A percentile compares a stretch with the other conserved stretches of the same genome.
Evolutionary conservation across 2,329 filamentous ascomycete species (phyloP).

Genomic region (Fonsecaea pugnacius): DNA sequence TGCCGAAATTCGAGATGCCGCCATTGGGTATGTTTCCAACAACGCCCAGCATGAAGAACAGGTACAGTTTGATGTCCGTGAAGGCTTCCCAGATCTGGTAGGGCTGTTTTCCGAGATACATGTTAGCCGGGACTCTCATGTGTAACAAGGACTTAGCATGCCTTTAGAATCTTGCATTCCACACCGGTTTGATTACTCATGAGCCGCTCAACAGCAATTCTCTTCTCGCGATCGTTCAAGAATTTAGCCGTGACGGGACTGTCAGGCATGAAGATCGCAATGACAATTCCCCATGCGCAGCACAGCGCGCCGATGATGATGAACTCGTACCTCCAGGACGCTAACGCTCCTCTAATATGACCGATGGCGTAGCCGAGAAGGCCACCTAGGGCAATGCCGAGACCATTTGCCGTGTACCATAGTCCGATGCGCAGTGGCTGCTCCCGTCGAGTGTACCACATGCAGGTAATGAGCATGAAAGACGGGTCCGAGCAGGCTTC

Average conservation of each 20-base stretch:
- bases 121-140: background rate
- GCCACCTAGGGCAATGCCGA: conserved; percentile 59
- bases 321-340: conserved; percentile 71
- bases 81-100: conserved; percentile 62
- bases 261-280: conserved; percentile 62
- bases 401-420: conserved; percentile 56
- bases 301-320: conserved; percentile 66
- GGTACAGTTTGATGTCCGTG: conserved; percentile 62
- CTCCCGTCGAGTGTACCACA: conserved; percentile 66
- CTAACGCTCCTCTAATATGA: conserved; percentile 54
- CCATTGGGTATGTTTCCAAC: conserved; percentile 61
- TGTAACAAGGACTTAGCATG: background rate
- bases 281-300: conserved; percentile 62
- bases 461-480: conserved; percentile 47
- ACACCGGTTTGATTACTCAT: conserved; percentile 63
- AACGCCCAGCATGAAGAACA: conserved; percentile 59
- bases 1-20: conserved; percentile 63
- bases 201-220: conserved; percentile 61
- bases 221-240: conserved; percentile 56
- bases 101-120: conserved; percentile 36
- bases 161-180: conserved; percentile 61
- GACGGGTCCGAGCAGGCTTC: conserved; percentile 60
- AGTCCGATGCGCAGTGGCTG: conserved; percentile 65
- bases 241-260: conserved; percentile 60
- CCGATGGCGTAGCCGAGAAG: conserved; percentile 42